Evolutionary conservation across 192 early-diverging fungal genomes (phyloP), one percentile per base, ranked within the genome.

Genomic region (Thamnidium elegans): DNA sequence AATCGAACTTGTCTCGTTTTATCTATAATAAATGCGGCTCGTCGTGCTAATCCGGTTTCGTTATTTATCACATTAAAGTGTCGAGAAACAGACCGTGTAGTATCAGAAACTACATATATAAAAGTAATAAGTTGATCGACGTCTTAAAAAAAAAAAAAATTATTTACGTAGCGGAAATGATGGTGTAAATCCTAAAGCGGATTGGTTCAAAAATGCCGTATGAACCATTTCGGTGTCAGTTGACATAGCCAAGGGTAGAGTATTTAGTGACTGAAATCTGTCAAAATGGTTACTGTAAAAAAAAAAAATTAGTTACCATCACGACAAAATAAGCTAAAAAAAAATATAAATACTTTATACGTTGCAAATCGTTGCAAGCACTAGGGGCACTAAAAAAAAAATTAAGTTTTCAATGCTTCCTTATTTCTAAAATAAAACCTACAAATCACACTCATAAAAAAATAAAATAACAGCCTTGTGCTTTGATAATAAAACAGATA

Each of bases 361-460:
- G 42, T 34, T 51, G n/a, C 4, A 65, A 39, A 26, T 69, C 68
- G 11, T 50, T 61, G 3, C 13, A 17, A 36, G 61, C 60, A 34
- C 34, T 43, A 4, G 68, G 60, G 11, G 68, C 53, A 50, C 68
- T 69, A 32, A 53, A 23, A 23, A 39, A 31, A 44, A 19, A 45
- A 19, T 26, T 26, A 26, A 26, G 26, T 26, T 26, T n/a, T 26
- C 26, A 26, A 26, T 26, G 26, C 26, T 26, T 26, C 26, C n/a
- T n/a, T n/a, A n/a, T 26, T 26, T 3, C 3, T 15, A 14, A 21
- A 45, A 3, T n/a, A 26, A 21, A 23, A 55, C 53, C 20, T 63
- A 69, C 68, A 60, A 63, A 45, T 69, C 58, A 15, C 46, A 50
- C 9, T 50, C 61, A 48, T 58, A 71, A 50, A 71, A 71, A 14